Conservation (phyloP, 2,329 filamentous ascomycete species). For the Massarina eburnea region DNA sequence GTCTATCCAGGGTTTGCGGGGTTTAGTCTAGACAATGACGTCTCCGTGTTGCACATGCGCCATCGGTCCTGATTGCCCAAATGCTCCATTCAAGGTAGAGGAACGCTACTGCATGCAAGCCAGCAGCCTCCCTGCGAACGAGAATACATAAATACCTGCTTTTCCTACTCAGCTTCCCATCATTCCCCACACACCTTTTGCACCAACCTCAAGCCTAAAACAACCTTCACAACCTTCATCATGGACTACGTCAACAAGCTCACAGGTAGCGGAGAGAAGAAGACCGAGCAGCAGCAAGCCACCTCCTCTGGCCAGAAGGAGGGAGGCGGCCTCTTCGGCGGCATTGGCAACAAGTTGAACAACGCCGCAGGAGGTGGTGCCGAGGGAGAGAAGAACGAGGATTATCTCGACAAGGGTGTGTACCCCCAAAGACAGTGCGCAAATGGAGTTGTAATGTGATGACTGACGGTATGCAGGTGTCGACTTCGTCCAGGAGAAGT, state of each 20-base stretch:
- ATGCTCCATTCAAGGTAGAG: slow-evolving; percentile 3
- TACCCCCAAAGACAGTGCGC: neutral
- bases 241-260: slow-evolving; percentile 55
- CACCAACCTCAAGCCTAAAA: slow-evolving; percentile 8
- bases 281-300: slow-evolving; percentile 30
- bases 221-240: slow-evolving; percentile 16
- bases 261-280: slow-evolving; percentile 43
- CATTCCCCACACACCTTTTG: slow-evolving; percentile 3
- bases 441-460: too few relatives aligned
- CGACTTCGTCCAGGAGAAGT: slow-evolving; percentile 75
- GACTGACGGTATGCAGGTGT: slow-evolving; percentile 56
- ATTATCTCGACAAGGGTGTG: slow-evolving; percentile 77
- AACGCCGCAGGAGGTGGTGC: slow-evolving; percentile 69
- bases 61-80: too few relatives aligned
- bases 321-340: slow-evolving; percentile 55
- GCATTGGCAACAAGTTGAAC: slow-evolving; percentile 72
- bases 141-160: slow-evolving; percentile 19
- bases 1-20: too few relatives aligned
- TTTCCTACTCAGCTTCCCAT: neutral
- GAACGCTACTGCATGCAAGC: slow-evolving; percentile 9
- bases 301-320: slow-evolving; percentile 31
- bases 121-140: too few relatives aligned
- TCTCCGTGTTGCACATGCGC: too few relatives aligned
- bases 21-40: too few relatives aligned
- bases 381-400: slow-evolving; percentile 79